Percentiles rank a stretch among this genome's conserved stretches.
These are phyloP conservation scores for Aspergillus caelatus DNA, from an alignment of 2,329 filamentous ascomycete species.

Conservation along the genomic window DNA sequence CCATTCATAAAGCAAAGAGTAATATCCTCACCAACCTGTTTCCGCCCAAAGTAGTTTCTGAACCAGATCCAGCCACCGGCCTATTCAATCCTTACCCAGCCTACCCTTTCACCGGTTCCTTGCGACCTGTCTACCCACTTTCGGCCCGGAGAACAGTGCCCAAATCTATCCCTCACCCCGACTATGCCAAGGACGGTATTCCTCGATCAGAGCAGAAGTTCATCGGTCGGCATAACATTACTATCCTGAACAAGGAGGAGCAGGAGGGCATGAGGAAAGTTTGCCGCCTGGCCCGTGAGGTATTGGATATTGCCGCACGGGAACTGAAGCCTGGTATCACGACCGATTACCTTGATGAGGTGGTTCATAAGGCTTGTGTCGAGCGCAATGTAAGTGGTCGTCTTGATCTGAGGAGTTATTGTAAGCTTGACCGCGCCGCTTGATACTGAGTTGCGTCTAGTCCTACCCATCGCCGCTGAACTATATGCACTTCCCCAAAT, in stretches of 20 bases:
- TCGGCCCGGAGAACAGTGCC: slow-evolving; percentile 74
- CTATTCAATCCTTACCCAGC: slow-evolving; percentile 90
- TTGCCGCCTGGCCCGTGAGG: slow-evolving; percentile 82
- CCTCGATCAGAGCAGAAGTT: slow-evolving; percentile 66
- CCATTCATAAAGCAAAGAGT: slow-evolving; percentile 78
- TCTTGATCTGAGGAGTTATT: not conserved
- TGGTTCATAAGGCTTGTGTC: slow-evolving; percentile 92
- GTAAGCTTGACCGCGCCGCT: not conserved
- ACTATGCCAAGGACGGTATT: slow-evolving; percentile 85
- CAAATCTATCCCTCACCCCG: slow-evolving; percentile 77
- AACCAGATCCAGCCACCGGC: slow-evolving; percentile 88
- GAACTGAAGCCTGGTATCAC: slow-evolving; percentile 88
- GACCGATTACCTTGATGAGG: slow-evolving; percentile 90
- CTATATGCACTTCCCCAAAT: slow-evolving; percentile 97
- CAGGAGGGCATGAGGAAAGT: slow-evolving; percentile 92
- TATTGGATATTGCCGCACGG: slow-evolving; percentile 85
- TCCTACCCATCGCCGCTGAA: slow-evolving; percentile 94
- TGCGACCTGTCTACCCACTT: slow-evolving; percentile 86
- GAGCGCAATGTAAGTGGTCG: slow-evolving; percentile 75
- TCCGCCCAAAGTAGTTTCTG: slow-evolving; percentile 80
- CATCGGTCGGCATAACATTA: slow-evolving; percentile 76
- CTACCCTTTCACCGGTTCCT: slow-evolving; percentile 76
- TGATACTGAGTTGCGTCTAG: slow-evolving; percentile 51
- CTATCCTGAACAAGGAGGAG: slow-evolving; percentile 75
- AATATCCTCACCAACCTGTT: slow-evolving; percentile 73